Percentiles rank a stretch among this genome's conserved stretches.
phyloP scores from a whole-genome alignment of 345 rosid species.

The Nasturtium officinale region DNA sequence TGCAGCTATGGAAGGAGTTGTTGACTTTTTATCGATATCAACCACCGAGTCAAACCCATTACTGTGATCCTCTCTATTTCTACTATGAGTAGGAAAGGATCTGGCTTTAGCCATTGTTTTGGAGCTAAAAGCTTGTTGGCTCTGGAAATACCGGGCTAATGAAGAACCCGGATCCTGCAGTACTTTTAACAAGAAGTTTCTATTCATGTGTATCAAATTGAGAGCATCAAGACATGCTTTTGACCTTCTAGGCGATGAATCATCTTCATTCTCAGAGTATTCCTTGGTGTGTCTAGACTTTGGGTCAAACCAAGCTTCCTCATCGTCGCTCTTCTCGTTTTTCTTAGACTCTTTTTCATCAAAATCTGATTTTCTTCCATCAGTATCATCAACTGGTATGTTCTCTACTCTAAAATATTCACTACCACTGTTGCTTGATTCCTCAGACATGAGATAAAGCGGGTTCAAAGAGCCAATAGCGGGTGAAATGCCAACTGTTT shows the following conservation, averaged over 20 bases:
- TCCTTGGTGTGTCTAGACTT: slow-evolving; percentile 38
- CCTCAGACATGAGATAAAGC: slow-evolving; percentile 38
- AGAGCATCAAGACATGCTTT: slow-evolving; percentile 56
- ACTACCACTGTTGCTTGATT: slow-evolving; percentile 38
- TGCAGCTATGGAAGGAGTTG: slow-evolving; percentile 43
- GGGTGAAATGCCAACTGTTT: slow-evolving; percentile 30
- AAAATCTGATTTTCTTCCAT: slow-evolving; percentile 36
- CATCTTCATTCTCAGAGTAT: slow-evolving; percentile 35
- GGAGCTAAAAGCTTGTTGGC: slow-evolving; percentile 43
- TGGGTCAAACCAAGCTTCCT: slow-evolving; percentile 40
- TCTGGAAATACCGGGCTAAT: slow-evolving; percentile 52
- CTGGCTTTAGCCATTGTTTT: slow-evolving; percentile 46
- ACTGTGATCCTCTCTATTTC: slow-evolving; percentile 32
- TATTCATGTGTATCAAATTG: slow-evolving; percentile 56
- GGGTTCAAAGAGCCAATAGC: slow-evolving; percentile 40
- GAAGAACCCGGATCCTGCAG: slow-evolving; percentile 62
- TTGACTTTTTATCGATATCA: slow-evolving; percentile 37
- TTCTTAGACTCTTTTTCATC: slow-evolving; percentile 32
- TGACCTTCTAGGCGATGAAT: slow-evolving; percentile 38
- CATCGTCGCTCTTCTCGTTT: slow-evolving; percentile 26
- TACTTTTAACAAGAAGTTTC: slow-evolving; percentile 53
- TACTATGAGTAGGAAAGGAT: slow-evolving; percentile 52
- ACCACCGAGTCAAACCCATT: slow-evolving; percentile 24
- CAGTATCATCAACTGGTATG: slow-evolving; percentile 37
- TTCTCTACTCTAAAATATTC: slow-evolving; percentile 38